Evolutionary conservation across 1,284 basidiomycete species (phyloP), one percentile per base, ranked within the genome.

Genomic region (Agroathelia rolfsii): DNA sequence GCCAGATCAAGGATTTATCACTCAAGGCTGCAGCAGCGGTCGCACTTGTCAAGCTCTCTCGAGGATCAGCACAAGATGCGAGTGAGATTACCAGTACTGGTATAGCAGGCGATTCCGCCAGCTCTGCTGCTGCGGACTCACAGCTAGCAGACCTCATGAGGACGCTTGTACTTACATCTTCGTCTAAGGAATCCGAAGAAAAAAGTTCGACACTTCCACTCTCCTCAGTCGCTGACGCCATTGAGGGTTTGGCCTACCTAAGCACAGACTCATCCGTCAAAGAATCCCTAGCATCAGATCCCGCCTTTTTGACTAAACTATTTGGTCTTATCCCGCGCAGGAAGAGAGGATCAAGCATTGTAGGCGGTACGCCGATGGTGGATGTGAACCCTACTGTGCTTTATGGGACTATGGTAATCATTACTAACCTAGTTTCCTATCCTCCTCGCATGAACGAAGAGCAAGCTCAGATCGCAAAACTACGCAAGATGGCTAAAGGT

Each of bases 171-270:
- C 39, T 66, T 25, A n/a, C n/a, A n/a, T n/a, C n/a, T n/a, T n/a
- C n/a, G n/a, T n/a, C n/a, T n/a, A n/a, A n/a, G n/a, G n/a, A n/a
- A n/a, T n/a, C n/a, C n/a, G n/a, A n/a, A n/a, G n/a, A n/a, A n/a
- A n/a, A n/a, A n/a, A 51, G 50, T 16, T 54, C 50, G 39, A 53
- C 53, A 13, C 52, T 58, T 23, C 44, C 58, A 22, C 42, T 49
- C 9, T 52, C 61, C 13, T 67, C 69, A 23, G 48, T 69, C 18
- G 55, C 64, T 6, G 79, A 86, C 41, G 76, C 75, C 5, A 61
- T 92, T n/a, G 90, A 95, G 58, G 87, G 80, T 0, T 58, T 95
- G 32, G 83, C 83, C 6, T 85, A 92, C 52, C 70, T 90, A 36
- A 84, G 76, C 38, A 60, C 71, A 20, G 70, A 76, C 40, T 64